Base-by-base conservation (phyloP, 2,329 filamentous ascomycete genomes). In the Sporothrix variecibatus region DNA sequence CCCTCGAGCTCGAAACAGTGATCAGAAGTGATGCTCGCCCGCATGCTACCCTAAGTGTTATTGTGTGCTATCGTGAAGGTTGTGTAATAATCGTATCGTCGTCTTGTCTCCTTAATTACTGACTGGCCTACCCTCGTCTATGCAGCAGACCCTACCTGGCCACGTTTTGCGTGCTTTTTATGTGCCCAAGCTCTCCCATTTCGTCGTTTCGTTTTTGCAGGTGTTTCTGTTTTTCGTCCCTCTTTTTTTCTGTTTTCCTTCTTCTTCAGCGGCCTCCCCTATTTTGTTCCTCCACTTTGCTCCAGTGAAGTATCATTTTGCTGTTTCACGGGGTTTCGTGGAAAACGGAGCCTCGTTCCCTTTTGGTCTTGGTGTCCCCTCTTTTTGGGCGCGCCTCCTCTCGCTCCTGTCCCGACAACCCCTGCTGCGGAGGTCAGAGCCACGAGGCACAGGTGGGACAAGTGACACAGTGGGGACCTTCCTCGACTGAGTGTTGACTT, bases 301-400 rank as follows among this genome's bases (percentile, higher is more conserved):
- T 23, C 20, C 28, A 15, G n/a, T 38, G 26, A 51, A 58, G 31
- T 65, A 40, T n/a, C 17, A 58, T 31, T 53, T 46, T 62, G 53
- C 69, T 62, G 53, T 71, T 71, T 71, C 69, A 71, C 38, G 12
- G 26, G 43, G 65, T 68, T 67, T 68, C 65, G 65, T 68, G 65
- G 40, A 26, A 20, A 68, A 43, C 65, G 65, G 65, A 51, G 65
- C 23, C 69, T 60, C 43, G 20, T 71, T 49, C 53, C 31, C 53
- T 46, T 20, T 31, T 53, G 23, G 3, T 23, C 43, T 17, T 49
- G 43, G 43, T 49, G 15, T 20, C 43, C 15, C 56, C 53, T n/a
- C 5, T 62, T n/a, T 62, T 38, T 28, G 15, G 9, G 12, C 5
- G 51, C n/a, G 51, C 43, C 51, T 56, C 15, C 46, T 49, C 46